Evolutionary conservation across 257 asterid species (phyloP).

Genomic region (Fraxinus pennsylvanica): DNA sequence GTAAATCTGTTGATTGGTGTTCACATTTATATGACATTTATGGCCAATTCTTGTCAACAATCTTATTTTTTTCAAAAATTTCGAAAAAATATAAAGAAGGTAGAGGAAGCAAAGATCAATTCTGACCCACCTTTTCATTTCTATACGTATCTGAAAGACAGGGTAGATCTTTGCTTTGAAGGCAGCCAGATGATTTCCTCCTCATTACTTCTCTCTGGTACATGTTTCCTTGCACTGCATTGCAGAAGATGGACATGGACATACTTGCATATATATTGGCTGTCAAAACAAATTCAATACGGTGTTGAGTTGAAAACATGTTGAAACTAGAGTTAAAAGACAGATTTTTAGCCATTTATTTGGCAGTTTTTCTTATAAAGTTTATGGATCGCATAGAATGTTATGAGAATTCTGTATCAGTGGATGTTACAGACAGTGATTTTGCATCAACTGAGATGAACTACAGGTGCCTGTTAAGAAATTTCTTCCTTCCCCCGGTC

Average conservation of each 20-base stretch:
- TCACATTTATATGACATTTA: conserved; percentile 11
- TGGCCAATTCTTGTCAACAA: neutral
- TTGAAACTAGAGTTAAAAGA: neutral
- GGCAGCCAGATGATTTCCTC: conserved; percentile 34
- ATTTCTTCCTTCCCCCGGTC: neutral
- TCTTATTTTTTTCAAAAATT: neutral
- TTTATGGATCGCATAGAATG: neutral
- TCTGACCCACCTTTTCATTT: conserved; percentile 27
- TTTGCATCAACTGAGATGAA: neutral
- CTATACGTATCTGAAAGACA: conserved; percentile 4
- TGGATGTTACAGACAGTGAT: neutral
- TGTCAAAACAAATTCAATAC: neutral
- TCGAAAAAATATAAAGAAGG: conserved; percentile 2
- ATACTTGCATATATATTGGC: neutral
- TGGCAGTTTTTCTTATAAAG: neutral
- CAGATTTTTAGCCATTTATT: neutral
- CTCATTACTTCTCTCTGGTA: conserved; percentile 34
- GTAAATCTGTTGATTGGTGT: neutral
- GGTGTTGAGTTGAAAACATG: neutral
- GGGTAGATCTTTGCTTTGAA: conserved; percentile 49
- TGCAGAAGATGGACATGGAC: neutral
- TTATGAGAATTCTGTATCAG: neutral
- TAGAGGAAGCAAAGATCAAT: conserved; percentile 12
- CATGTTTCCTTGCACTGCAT: conserved; percentile 19
- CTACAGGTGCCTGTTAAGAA: neutral